These are phyloP conservation scores for Bidens hawaiensis DNA, from an alignment of 140 eudicot genomes.

Conservation along the genomic window DNA sequence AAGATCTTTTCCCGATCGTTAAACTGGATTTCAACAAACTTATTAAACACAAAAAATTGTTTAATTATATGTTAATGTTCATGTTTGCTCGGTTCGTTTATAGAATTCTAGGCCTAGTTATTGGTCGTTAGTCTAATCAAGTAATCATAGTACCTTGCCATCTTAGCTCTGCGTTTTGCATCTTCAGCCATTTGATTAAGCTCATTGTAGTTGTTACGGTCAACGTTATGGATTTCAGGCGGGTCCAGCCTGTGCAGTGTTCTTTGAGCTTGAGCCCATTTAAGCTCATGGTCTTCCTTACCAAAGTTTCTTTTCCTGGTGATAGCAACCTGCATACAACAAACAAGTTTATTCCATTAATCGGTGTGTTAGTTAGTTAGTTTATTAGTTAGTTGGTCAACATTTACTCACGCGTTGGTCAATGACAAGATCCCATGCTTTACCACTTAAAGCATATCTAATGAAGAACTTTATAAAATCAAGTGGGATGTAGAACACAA, in stretches of 20 bases:
- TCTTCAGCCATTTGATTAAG: conserved; percentile 56
- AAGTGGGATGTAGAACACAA: conserved; percentile 66
- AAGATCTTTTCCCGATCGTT: too few relatives aligned
- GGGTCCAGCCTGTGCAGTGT: conserved; percentile 55
- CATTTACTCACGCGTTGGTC: conserved; percentile 65
- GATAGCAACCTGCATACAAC: conserved; percentile 73
- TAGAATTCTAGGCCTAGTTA: too few relatives aligned
- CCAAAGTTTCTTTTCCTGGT: conserved; percentile 82
- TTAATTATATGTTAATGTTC: too few relatives aligned
- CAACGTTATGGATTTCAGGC: conserved; percentile 29
- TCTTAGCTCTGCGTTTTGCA: conserved; percentile 62
- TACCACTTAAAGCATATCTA: conserved; percentile 69
- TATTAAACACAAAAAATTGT: too few relatives aligned
- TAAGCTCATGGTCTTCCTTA: conserved; percentile 79
- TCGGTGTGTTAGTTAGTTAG: too few relatives aligned
- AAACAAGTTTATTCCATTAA: background rate
- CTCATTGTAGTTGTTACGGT: conserved; percentile 28
- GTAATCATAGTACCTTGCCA: too few relatives aligned
- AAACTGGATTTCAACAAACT: too few relatives aligned
- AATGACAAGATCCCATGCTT: conserved; percentile 92
- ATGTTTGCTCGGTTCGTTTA: too few relatives aligned
- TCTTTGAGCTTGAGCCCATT: conserved; percentile 63
- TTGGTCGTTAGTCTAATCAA: too few relatives aligned
- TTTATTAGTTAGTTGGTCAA: background rate
- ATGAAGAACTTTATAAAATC: conserved; percentile 68